Evolutionary conservation across 176 grass and related monocot genomes (phyloP).

Genomic region (Phyllostachys edulis): DNA sequence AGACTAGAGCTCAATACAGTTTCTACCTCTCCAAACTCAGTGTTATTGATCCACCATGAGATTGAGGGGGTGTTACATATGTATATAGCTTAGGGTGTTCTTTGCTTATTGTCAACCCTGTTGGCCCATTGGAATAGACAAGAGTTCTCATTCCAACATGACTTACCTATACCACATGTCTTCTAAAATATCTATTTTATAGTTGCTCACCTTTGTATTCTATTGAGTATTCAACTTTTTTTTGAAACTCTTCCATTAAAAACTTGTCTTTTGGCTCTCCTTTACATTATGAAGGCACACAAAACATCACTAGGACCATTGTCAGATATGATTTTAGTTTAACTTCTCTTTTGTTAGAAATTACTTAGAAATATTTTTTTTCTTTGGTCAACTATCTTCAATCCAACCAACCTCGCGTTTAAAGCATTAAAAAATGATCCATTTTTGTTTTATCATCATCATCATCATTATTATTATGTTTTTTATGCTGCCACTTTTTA

Average conservation of each 20-base stretch:
- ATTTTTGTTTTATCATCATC: not conserved
- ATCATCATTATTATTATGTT: conserved; percentile 16
- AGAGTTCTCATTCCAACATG: no score
- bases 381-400: not conserved
- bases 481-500: conserved; percentile 8
- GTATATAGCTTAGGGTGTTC: no score
- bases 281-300: not conserved
- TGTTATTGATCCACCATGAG: no score
- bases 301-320: not conserved
- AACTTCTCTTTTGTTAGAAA: not conserved
- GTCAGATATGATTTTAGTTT: not conserved
- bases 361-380: conserved; percentile 2
- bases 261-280: not conserved
- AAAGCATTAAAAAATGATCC: not conserved
- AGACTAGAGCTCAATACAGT: no score
- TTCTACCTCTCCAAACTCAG: no score
- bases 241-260: not conserved
- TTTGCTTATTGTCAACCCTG: no score
- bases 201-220: not conserved
- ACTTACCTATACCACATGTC: not conserved
- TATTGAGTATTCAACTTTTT: not conserved
- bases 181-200: not conserved
- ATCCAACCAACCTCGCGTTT: not conserved
- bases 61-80: no score
- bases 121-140: no score